These are phyloP conservation scores for Neophaeococcomyces mojaviensis DNA, from an alignment of 2,329 filamentous ascomycete species.

Conservation along the genomic window DNA sequence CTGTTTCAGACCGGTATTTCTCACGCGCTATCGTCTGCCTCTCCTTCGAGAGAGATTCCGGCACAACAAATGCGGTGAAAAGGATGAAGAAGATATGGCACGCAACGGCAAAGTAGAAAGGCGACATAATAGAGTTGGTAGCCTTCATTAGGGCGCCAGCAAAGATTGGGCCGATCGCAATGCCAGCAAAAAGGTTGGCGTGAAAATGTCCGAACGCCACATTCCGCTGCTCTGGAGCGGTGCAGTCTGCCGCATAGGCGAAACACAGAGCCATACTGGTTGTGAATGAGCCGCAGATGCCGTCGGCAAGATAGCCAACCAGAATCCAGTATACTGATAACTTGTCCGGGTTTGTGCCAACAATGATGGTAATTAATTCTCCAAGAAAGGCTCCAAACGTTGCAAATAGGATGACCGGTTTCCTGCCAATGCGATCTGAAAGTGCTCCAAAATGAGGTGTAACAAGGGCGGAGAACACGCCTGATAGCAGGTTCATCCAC, in stretches of 20 bases:
- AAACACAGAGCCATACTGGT: slow-evolving; percentile 70
- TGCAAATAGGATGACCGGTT: slow-evolving; percentile 62
- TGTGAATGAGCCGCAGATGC: slow-evolving; percentile 81
- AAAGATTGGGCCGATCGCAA: slow-evolving; percentile 76
- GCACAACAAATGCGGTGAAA: slow-evolving; percentile 63
- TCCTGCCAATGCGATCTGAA: slow-evolving; percentile 81
- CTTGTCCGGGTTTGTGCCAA: slow-evolving; percentile 64
- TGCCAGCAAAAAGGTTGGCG: slow-evolving; percentile 78
- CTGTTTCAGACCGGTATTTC: slow-evolving; percentile 47
- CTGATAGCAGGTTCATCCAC: slow-evolving; percentile 64
- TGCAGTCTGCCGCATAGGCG: slow-evolving; percentile 86
- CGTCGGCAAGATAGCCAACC: slow-evolving; percentile 69
- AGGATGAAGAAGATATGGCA: slow-evolving; percentile 68
- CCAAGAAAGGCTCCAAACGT: slow-evolving; percentile 65
- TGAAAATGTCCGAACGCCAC: slow-evolving; percentile 86
- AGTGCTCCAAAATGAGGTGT: slow-evolving; percentile 76
- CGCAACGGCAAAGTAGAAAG: slow-evolving; percentile 74
- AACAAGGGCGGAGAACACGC: slow-evolving; percentile 69
- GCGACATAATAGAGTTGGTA: slow-evolving; percentile 66
- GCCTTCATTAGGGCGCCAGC: slow-evolving; percentile 71
- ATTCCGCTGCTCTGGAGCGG: slow-evolving; percentile 67
- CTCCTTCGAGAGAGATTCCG: slow-evolving; percentile 73
- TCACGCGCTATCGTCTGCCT: slow-evolving; percentile 64
- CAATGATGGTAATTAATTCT: slow-evolving; percentile 71
- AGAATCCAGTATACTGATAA: slow-evolving; percentile 74